Conservation (phyloP, 345 rosid genomes). For the Trapa incisa region DNA sequence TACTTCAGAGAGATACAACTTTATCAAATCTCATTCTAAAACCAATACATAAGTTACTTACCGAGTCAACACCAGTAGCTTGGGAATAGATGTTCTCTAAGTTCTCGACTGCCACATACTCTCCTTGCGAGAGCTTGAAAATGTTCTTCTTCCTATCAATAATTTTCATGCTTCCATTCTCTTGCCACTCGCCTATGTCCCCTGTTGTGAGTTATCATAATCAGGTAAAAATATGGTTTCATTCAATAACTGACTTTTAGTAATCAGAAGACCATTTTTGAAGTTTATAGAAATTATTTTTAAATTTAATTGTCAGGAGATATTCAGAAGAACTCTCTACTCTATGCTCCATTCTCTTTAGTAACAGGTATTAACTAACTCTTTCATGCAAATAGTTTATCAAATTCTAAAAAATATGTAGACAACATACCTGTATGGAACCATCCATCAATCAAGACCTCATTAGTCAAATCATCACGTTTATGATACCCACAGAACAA, state of each 20-base stretch:
- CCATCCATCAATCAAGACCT: constrained; percentile 86
- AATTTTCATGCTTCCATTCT: constrained; percentile 84
- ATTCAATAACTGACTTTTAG: too few relatives aligned
- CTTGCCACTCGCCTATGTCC: constrained; percentile 98
- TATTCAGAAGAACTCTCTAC: not conserved
- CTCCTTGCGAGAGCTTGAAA: constrained; percentile 96
- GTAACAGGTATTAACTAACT: not conserved
- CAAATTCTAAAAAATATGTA: not conserved
- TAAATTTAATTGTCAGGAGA: not conserved
- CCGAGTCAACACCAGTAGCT: constrained; percentile 58
- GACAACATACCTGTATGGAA: constrained; percentile 71
- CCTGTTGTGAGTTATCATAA: constrained; percentile 23
- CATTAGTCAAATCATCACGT: constrained; percentile 79
- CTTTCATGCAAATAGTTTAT: not conserved
- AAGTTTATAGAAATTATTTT: too few relatives aligned
- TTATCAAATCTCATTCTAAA: too few relatives aligned
- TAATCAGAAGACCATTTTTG: too few relatives aligned
- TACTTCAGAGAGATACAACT: too few relatives aligned
- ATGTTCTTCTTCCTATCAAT: constrained; percentile 92
- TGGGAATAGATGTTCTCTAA: constrained; percentile 73
- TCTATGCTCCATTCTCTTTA: not conserved
- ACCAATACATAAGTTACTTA: constrained; percentile 12
- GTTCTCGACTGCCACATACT: constrained; percentile 93
- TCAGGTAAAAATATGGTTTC: too few relatives aligned
- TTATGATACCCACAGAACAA: constrained; percentile 87